phyloP scores from a whole-genome alignment of 2,329 filamentous ascomycete genomes.

The Colletotrichum sp. region DNA sequence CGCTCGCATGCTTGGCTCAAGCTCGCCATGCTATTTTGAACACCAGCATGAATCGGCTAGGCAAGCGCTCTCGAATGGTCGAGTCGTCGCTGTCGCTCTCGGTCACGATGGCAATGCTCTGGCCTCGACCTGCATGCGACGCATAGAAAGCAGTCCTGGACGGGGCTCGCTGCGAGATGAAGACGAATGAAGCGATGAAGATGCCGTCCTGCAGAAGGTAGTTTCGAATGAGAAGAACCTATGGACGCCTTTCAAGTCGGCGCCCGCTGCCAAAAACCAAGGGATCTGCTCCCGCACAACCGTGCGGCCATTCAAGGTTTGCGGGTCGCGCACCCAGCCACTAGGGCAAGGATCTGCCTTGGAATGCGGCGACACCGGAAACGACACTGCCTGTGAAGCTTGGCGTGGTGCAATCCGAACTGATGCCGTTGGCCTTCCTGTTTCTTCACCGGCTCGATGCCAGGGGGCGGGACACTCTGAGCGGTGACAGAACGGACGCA shows the following conservation, averaged over 20 bases:
- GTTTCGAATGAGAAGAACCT: background rate
- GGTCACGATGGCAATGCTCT: background rate
- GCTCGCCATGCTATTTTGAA: background rate
- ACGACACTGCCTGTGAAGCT: background rate
- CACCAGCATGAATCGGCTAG: background rate
- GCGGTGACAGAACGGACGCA: background rate
- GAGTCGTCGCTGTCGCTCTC: background rate
- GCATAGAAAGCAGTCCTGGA: background rate
- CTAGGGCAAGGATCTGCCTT: slow-evolving; percentile 2
- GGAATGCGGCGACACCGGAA: slow-evolving; percentile 3
- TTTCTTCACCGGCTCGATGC: background rate
- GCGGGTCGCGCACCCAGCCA: slow-evolving; percentile 1
- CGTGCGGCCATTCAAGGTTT: slow-evolving; percentile 6
- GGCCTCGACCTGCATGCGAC: background rate
- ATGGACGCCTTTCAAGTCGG: background rate
- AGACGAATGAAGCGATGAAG: background rate
- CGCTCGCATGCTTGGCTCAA: background rate
- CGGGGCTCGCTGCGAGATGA: background rate
- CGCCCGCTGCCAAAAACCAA: background rate
- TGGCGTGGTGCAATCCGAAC: background rate
- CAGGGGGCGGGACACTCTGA: background rate
- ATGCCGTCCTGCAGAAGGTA: background rate
- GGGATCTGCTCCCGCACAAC: slow-evolving; percentile 1
- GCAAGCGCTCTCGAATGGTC: background rate
- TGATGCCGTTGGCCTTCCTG: background rate